phyloP scores from a whole-genome alignment of 345 rosid genomes.

The Gossypium turneri region DNA sequence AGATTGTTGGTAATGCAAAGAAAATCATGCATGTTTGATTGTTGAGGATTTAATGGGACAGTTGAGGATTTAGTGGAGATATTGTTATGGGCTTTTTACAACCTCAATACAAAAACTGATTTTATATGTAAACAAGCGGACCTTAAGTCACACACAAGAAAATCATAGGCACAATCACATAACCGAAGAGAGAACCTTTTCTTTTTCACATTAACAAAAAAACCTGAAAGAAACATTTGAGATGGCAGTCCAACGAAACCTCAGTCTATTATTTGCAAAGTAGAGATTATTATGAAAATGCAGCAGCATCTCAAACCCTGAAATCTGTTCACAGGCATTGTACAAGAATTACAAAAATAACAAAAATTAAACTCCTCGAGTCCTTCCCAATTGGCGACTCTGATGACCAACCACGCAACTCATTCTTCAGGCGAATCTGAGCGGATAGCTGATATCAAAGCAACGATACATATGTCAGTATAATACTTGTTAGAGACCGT shows the following conservation, averaged over 20 bases:
- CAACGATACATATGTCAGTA: not conserved
- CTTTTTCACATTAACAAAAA: not conserved
- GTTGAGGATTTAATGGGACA: no score
- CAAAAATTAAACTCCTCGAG: not conserved
- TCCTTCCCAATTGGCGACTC: not conserved
- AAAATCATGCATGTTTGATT: no score
- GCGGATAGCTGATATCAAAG: slow-evolving; percentile 5
- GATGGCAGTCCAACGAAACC: not conserved
- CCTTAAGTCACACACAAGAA: no score
- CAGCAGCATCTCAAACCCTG: not conserved
- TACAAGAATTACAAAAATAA: not conserved
- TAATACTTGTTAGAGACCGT: not conserved
- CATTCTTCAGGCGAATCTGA: slow-evolving; percentile 5
- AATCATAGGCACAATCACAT: no score
- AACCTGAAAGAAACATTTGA: not conserved
- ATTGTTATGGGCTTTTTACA: no score
- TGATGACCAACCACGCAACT: not conserved
- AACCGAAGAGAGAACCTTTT: no score
- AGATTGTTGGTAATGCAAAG: no score
- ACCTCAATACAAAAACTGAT: no score
- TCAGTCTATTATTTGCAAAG: no score
- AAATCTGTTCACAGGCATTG: not conserved
- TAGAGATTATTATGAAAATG: slow-evolving; percentile 3
- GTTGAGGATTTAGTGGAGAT: no score
- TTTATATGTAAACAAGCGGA: no score